Evolutionary conservation across 305 asterid species (phyloP), one percentile per base, ranked within the genome.

Genomic region (Ilex paraguariensis): DNA sequence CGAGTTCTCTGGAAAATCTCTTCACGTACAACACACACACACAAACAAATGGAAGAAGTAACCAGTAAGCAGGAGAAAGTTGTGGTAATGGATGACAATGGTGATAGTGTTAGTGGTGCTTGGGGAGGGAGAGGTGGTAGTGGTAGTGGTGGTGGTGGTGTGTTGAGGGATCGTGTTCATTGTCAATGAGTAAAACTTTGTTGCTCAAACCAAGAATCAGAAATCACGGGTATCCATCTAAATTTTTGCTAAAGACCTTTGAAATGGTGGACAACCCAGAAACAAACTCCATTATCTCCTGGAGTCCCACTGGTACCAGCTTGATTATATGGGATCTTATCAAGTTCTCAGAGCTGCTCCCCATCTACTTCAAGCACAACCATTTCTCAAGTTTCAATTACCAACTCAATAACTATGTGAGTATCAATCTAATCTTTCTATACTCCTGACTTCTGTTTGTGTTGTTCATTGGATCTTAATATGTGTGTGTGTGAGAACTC

Each of bases 401-500:
- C 67, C 93, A 87, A 33, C 93, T 87, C 71, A 81, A 81, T 69
- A 83, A 77, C 78, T 87, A 87, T 64, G 95, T 83, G 70, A 13
- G 85, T 63, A 42, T 33, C 28, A 7, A 4, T 36, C 42, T 36
- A 36, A 36, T 4, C 9, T 36, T 36, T 8, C 42, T 36, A 36
- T 36, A 36, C 42, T 36, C 42, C 0, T 4, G 42, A 36, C 9
- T 36, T 36, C 6, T 36, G 42, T 8, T 21, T 21, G 28, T 21
- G 28, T 21, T 21, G 28, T 21, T 21, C 28, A 21, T 21, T 21
- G 28, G 28, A 21, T 21, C 28, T 21, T 21, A 21, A 21, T 21
- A 1, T 21, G 28, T 21, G 28, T 21, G 28, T 21, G 28, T 21
- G 28, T 21, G 28, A 21, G 28, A 21, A 21, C 28, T 21, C 28